Conservation (phyloP, 495 filamentous ascomycete genomes). For the Acidiella bohemica region DNA sequence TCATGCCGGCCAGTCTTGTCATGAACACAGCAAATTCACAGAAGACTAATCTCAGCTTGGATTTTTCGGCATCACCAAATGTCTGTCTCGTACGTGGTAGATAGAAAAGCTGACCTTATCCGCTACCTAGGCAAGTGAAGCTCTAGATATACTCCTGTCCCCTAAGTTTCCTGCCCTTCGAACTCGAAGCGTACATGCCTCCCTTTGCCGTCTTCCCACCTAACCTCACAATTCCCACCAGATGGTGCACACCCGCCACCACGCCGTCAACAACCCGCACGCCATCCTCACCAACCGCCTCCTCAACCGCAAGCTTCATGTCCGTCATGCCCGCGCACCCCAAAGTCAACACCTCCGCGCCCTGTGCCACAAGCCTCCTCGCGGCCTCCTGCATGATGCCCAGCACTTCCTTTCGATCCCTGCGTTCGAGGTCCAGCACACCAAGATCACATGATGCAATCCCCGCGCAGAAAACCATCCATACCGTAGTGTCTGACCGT, state of each 20-base stretch:
- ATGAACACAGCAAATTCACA: too few species aligned
- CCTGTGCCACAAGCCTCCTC: conserved; percentile 28
- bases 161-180: conserved; percentile 12
- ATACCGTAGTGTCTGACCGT: conserved; percentile 32
- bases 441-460: conserved; percentile 29
- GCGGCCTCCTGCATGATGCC: conserved; percentile 30
- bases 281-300: conserved; percentile 29
- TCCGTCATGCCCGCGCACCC: conserved; percentile 40
- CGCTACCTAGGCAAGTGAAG: too few species aligned
- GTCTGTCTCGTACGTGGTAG: too few species aligned
- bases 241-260: conserved; percentile 21
- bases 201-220: conserved; percentile 18
- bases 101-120: too few species aligned
- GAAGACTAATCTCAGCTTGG: too few species aligned
- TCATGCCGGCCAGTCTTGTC: too few species aligned
- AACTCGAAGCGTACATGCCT: conserved; percentile 19
- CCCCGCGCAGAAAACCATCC: conserved; percentile 31
- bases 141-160: conserved; percentile 19
- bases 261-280: conserved; percentile 23
- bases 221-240: conserved; percentile 18
- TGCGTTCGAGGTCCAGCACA: conserved; percentile 32
- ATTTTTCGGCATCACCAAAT: too few species aligned
- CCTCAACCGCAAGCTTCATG: conserved; percentile 33
- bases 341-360: conserved; percentile 35
- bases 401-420: conserved; percentile 30